Evolutionary conservation across 1,284 basidiomycete species (phyloP), one percentile per base, ranked within the genome.

Genomic region (Schizophyllum amplum): DNA sequence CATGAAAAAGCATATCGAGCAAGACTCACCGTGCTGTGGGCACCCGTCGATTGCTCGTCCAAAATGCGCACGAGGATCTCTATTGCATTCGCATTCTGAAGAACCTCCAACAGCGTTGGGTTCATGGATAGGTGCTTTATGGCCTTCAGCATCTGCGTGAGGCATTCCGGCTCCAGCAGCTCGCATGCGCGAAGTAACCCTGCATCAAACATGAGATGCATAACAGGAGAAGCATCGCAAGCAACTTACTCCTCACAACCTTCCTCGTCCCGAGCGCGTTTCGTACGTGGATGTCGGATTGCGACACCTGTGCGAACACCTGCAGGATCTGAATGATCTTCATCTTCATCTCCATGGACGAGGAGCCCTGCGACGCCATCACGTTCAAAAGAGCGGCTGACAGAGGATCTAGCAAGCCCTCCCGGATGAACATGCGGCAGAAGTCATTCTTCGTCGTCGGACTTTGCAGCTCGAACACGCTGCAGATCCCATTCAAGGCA

Each of bases 381-480:
- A 98, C 90, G 63, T 92, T 90, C 55, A 96, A 75, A 47, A 99
- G 72, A 0, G 95, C 94, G 0, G 89, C 87, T 0, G 94, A 94
- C 1, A 99, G 74, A 0, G 96, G 96, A 63, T 98, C 95, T 42
- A 98, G 77, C 4, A 98, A 77, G 17, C 95, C 95, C 71, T 98
- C 96, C 23, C 93, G 83, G 26, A 97, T 94, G 72, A 98, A 95
- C 91, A 98, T 97, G 17, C 96, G 84, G 68, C 95, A 98, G 68
- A 98, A 98, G 71, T 98, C 96, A 68, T 96, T 98, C 66, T 97
- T 92, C 6, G 94, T 95, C 6, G 94, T 97, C 1, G 95, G 92
- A 53, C 91, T 94, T 71, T 95, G 86, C 9, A 98, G 80, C 63
- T 98, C 95, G 66, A 99, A 96, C 2, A 98, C 96, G 63, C 87